Base-by-base conservation (phyloP, 129 eudicot species). In the Mikania micrantha region DNA sequence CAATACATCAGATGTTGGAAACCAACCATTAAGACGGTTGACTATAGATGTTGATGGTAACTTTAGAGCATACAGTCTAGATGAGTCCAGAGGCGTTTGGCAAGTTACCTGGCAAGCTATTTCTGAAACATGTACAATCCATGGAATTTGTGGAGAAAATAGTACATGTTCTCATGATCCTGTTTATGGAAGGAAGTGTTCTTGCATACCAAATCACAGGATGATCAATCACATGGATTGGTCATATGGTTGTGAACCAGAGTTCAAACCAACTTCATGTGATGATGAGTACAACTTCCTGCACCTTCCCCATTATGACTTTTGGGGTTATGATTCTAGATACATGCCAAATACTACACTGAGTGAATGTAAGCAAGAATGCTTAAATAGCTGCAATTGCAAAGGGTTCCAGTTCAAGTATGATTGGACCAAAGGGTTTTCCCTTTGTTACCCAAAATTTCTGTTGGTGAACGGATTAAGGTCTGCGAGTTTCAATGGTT, bases 91-190 rank as follows among this genome's bases (percentile, higher is more conserved):
- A 17, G 59, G 70, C 9, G 17, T 15, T 22, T 77, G 85, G 82
- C 48, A 45, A 7, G 65, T 77, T 54, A 60, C 79, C 1, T 77
- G 85, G 85, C 79, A 72, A 31, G 79, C 70, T n/a, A 53, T 76
- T 7, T 68, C 60, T 17, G 41, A 59, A 13, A 11, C 41, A 1
- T 81, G 75, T 56, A 67, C 19, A 22, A 58, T 63, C 21, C 80
- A 81, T 56, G 86, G 82, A 29, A 12, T 22, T 15, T 81, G 86
- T 39, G 86, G 82, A 45, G 41, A 53, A 5, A 76, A 76, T 32
- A 61, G 68, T 66, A 20, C 75, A 0, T 80, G 85, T 29, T 38
- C 38, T 20, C 21, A 64, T 40, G 75, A 56, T 53, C 65, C 31
- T 34, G 8, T 10, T 7, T 3, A 8, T 1, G 77, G 78, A 15